A percentile compares a stretch with the other conserved stretches of the same genome.
phyloP scores from a whole-genome alignment of 140 eudicot genomes.

The Flaveria floridana region DNA sequence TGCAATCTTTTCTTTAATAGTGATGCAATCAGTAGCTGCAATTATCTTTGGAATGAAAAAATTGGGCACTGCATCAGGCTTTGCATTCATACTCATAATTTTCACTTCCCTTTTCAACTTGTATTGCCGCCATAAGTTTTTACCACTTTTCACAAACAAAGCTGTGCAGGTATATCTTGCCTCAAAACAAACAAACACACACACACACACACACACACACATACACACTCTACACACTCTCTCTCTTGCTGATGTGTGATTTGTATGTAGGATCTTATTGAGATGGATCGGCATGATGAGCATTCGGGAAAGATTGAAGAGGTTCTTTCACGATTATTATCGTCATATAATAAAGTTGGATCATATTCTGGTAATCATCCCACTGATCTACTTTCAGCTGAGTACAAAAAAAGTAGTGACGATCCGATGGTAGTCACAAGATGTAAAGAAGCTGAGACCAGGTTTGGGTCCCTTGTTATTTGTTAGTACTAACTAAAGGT shows the following conservation, averaged over 20 bases:
- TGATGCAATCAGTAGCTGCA: conserved; percentile 67
- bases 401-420: conserved; percentile 13
- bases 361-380: conserved; percentile 31
- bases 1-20: conserved; percentile 68
- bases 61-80: conserved; percentile 48
- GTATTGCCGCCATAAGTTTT: conserved; percentile 80
- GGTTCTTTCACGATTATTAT: conserved; percentile 43
- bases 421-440: conserved; percentile 25
- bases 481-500: not conserved
- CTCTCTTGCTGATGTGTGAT: not conserved
- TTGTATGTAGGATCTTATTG: conserved; percentile 61
- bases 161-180: conserved; percentile 61
- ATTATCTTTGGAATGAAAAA: conserved; percentile 67
- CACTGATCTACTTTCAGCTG: conserved; percentile 33
- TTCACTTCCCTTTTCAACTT: conserved; percentile 66
- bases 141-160: conserved; percentile 51
- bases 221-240: too few species aligned
- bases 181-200: not conserved
- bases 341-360: conserved; percentile 65
- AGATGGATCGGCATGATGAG: conserved; percentile 89
- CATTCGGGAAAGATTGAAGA: conserved; percentile 51
- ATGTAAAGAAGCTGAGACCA: conserved; percentile 18
- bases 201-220: too few species aligned
- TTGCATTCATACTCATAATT: conserved; percentile 54
- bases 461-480: conserved; percentile 19